These are phyloP conservation scores for Fusarium illudens DNA, from an alignment of 2,329 filamentous ascomycete species.

Conservation along the genomic window DNA sequence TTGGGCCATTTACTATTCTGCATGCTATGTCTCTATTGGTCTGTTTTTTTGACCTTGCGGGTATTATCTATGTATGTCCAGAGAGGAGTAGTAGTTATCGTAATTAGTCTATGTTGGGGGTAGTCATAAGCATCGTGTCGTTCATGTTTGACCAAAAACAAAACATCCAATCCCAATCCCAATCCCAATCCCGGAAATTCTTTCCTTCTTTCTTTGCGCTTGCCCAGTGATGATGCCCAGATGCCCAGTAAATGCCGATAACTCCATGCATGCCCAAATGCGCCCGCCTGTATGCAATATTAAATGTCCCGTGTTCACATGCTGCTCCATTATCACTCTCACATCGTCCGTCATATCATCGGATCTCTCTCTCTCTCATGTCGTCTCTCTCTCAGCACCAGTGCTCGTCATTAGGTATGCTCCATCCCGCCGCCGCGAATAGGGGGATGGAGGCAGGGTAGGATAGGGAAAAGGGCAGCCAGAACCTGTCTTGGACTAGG, in stretches of 20 bases:
- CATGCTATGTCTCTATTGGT: neutral
- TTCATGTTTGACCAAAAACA: neutral
- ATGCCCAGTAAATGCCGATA: neutral
- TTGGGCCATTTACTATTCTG: neutral
- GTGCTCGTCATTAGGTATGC: conserved; percentile 20
- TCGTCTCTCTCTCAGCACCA: conserved; percentile 3
- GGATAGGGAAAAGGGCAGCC: conserved; percentile 45
- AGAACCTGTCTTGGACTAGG: conserved; percentile 41
- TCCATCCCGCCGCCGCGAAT: conserved; percentile 45
- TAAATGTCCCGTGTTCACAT: neutral
- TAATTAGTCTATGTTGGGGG: neutral
- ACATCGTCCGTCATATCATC: neutral
- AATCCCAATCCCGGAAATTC: too few relatives aligned
- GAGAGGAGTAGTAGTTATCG: neutral
- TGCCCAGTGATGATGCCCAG: neutral
- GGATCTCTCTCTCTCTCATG: neutral
- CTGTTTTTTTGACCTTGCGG: neutral
- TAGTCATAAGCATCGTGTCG: conserved; percentile 1
- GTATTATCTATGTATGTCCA: neutral
- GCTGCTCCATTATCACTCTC: neutral
- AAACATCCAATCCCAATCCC: neutral
- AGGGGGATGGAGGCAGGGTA: conserved; percentile 41
- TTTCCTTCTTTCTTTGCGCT: neutral
- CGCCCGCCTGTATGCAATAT: neutral
- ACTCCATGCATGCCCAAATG: neutral